Conservation (phyloP, 2,329 filamentous ascomycete species). For the Coniochaeta sp. region DNA sequence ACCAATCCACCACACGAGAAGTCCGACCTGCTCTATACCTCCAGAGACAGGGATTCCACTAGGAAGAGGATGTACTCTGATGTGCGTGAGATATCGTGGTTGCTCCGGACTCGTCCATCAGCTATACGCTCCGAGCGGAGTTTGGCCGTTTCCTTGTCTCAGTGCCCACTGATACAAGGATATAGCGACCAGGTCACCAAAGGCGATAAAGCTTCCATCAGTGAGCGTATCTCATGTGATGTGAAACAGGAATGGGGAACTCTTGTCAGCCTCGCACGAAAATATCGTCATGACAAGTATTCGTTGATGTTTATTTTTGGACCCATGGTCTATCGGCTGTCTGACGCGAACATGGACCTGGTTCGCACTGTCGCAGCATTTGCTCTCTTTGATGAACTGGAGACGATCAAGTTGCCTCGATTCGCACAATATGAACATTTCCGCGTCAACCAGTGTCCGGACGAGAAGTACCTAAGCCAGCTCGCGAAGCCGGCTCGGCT, state of each 20-base stretch:
- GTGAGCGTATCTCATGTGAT: conserved; percentile 14
- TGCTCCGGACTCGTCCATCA: not conserved
- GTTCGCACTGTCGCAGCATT: conserved; percentile 8
- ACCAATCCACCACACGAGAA: not conserved
- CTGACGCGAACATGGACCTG: conserved; percentile 14
- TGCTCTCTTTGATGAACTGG: not conserved
- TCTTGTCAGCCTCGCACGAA: conserved; percentile 12
- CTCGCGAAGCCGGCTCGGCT: conserved; percentile 20
- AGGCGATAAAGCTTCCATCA: conserved; percentile 8
- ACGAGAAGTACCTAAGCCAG: conserved; percentile 11
- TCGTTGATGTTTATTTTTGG: conserved; percentile 18
- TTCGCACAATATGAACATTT: conserved; percentile 18
- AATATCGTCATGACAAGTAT: conserved; percentile 3
- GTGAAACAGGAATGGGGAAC: conserved; percentile 16
- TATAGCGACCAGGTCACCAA: conserved; percentile 13
- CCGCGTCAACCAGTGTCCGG: conserved; percentile 20
- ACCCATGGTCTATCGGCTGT: conserved; percentile 15
- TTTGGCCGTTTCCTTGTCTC: conserved; percentile 12
- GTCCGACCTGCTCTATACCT: conserved; percentile 1
- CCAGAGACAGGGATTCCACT: conserved; percentile 4
- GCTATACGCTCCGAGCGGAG: conserved; percentile 5
- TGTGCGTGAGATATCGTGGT: not conserved
- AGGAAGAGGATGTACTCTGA: not conserved
- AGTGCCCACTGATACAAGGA: conserved; percentile 13
- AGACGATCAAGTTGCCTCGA: not conserved